Evolutionary conservation across 805 yeast species (phyloP), one percentile per base, ranked within the genome.

Genomic region (Hanseniaspora guilliermondii): DNA sequence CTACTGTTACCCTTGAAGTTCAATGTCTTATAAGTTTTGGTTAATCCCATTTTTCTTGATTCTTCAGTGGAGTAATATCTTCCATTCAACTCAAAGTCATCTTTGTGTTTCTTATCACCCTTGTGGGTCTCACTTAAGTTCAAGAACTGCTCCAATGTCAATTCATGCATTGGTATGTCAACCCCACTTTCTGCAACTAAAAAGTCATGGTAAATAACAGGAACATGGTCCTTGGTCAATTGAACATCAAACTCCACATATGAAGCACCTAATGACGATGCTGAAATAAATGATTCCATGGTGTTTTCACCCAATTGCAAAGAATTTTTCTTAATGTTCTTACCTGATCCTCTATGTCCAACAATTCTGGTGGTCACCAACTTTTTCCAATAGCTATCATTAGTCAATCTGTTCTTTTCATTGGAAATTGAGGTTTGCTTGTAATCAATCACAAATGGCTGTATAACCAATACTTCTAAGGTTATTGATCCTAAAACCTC

Each of bases 161-260:
- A 71, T 30, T 83, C 80, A 68, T 89, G 96, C 96, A 91, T 89
- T 3, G 97, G 97, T 49, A 89, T 83, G 69, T 91, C 97, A 49
- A 86, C 87, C 17, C 97, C 97, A 6, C 95, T 82, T 64, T 91
- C 97, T 2, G 96, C 95, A 49, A 91, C 96, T 42, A 87, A 66
- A 64, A 91, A 91, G 65, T 91, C 97, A 67, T 91, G 97, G 64
- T 91, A 91, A 30, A 91, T 85, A 6, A 91, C 97, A 2, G 97
- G 97, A 11, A 87, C 81, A 59, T 74, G 74, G 66, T 91, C 97
- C 64, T 88, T 87, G 16, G 97, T 91, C 60, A 91, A 72, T 65
- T 91, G 97, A 46, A 91, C 97, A 68, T 91, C 97, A 65, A 91
- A 91, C 68, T 91, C 97, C 52, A 91, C 97, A 63, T 91, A 91